phyloP scores from a whole-genome alignment of 768 basidiomycete genomes.

The Russula earlei region DNA sequence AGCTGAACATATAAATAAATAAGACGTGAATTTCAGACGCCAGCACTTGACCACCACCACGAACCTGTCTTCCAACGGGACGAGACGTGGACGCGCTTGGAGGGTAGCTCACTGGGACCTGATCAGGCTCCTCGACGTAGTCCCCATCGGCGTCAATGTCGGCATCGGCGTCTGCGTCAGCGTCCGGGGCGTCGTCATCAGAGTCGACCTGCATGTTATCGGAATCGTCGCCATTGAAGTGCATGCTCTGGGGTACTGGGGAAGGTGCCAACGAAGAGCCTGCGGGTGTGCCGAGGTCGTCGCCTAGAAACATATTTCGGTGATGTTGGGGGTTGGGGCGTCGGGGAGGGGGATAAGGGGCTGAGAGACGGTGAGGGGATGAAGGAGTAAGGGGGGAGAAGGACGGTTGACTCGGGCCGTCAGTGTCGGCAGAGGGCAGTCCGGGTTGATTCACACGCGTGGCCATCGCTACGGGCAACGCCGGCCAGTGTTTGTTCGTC shows the following conservation, averaged over 20 bases:
- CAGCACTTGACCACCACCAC: constrained; percentile 20
- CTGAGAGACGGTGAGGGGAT: constrained; percentile 22
- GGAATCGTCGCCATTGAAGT: constrained; percentile 36
- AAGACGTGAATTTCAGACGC: constrained; percentile 7
- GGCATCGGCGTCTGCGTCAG: constrained; percentile 40
- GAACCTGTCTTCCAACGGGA: constrained; percentile 25
- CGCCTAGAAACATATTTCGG: constrained; percentile 16
- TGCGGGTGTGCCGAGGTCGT: constrained; percentile 21
- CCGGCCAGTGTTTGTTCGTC: constrained; percentile 28
- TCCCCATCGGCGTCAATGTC: constrained; percentile 61
- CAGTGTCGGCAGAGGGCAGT: constrained; percentile 29
- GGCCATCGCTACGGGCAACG: constrained; percentile 28
- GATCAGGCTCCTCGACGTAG: constrained; percentile 38
- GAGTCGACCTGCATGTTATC: constrained; percentile 69
- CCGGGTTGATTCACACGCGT: constrained; percentile 32
- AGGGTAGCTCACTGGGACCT: constrained; percentile 30
- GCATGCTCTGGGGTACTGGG: constrained; percentile 29
- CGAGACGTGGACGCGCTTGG: constrained; percentile 33
- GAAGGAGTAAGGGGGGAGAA: constrained; percentile 25
- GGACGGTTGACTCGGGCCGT: constrained; percentile 30
- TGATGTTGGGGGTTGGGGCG: constrained; percentile 10
- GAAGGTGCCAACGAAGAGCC: constrained; percentile 21
- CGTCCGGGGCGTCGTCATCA: constrained; percentile 30
- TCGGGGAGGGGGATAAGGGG: constrained; percentile 22
- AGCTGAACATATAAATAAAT: constrained; percentile 23